Base-by-base conservation (phyloP, 495 filamentous ascomycete species). In the Penicillium daleae region DNA sequence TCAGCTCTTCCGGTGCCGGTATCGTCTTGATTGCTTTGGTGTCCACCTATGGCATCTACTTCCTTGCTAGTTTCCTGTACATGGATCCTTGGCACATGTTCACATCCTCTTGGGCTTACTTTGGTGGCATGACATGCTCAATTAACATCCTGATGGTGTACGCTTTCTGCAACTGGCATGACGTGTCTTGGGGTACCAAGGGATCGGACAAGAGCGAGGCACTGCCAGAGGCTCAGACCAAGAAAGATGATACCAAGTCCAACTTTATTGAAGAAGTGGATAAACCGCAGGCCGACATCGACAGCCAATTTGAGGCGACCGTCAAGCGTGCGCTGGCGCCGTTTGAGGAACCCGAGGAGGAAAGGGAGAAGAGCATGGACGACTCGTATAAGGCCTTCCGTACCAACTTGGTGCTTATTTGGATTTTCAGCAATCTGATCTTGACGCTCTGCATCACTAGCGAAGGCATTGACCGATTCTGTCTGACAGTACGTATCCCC, bases 51-150 rank as follows among this genome's bases (percentile, higher is more conserved):
- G 95, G 95, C 69, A 85, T 98, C 60, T 98, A 97, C 84, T 96
- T 91, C 76, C 78, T 97, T 31, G 93, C 92, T 31, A 96, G 92
- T 58, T 93, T 99, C 83, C 79, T 99, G 80, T 98, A 99, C 77
- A 84, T 96, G 69, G 95, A 99, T 73, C 95, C 95, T n/a, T 99
- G 94, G 94, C 95, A 99, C 83, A 97, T 99, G 90, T 93, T 99
- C 81, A 93, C 92, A 71, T 97, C 92, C 33, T 97, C 96, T 78
- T 91, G 91, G 63, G 86, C 92, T 64, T 98, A 98, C 78, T 85
- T 98, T 65, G 79, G 94, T 48, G 85, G 94, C 67, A 94, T 95
- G 87, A 94, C 95, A 12, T 96, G 92, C 24, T 97, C 96, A 75
- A 92, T 97, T 88, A 99, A 99, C 77, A 93, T 99, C 64, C 86